Evolutionary conservation across 768 basidiomycete genomes (phyloP).

Genomic region (Russula abietina): DNA sequence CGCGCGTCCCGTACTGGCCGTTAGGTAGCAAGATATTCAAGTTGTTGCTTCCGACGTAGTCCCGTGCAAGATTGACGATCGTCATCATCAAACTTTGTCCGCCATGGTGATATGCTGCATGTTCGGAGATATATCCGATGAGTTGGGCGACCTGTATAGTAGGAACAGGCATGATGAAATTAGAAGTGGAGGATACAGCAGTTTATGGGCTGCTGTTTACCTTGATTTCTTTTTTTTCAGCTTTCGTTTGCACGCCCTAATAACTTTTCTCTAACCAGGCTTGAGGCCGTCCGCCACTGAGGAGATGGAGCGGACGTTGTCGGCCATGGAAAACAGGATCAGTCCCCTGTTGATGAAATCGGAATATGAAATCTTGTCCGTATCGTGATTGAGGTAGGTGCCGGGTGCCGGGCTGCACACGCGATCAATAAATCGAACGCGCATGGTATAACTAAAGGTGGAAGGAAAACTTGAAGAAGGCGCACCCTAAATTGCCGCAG

Average conservation of each 20-base stretch:
- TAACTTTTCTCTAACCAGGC: slow-evolving; percentile 94
- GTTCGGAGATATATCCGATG: slow-evolving; percentile 89
- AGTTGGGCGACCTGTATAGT: slow-evolving; percentile 76
- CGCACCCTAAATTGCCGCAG: slow-evolving; percentile 81
- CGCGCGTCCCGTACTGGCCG: slow-evolving; percentile 95
- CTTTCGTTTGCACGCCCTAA: slow-evolving; percentile 92
- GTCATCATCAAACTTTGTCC: slow-evolving; percentile 82
- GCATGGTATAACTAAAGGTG: too few species aligned
- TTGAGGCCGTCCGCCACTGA: slow-evolving; percentile 92
- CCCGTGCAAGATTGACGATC: slow-evolving; percentile 90
- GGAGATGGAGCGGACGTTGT: slow-evolving; percentile 97
- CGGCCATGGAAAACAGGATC: slow-evolving; percentile 98
- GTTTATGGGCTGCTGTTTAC: slow-evolving; percentile 32
- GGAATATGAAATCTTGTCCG: slow-evolving; percentile 76
- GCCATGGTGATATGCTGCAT: slow-evolving; percentile 95
- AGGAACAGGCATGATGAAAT: background rate
- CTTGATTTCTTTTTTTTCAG: slow-evolving; percentile 88
- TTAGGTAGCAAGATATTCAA: slow-evolving; percentile 80
- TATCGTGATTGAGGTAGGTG: slow-evolving; percentile 85
- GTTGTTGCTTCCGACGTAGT: slow-evolving; percentile 95
- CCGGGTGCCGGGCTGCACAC: slow-evolving; percentile 77
- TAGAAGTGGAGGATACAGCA: background rate
- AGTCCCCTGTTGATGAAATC: slow-evolving; percentile 99
- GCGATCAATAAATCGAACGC: background rate
- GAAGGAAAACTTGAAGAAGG: background rate